These are phyloP conservation scores for Fusarium sp. DNA, from an alignment of 2,329 filamentous ascomycete species.

Conservation along the genomic window DNA sequence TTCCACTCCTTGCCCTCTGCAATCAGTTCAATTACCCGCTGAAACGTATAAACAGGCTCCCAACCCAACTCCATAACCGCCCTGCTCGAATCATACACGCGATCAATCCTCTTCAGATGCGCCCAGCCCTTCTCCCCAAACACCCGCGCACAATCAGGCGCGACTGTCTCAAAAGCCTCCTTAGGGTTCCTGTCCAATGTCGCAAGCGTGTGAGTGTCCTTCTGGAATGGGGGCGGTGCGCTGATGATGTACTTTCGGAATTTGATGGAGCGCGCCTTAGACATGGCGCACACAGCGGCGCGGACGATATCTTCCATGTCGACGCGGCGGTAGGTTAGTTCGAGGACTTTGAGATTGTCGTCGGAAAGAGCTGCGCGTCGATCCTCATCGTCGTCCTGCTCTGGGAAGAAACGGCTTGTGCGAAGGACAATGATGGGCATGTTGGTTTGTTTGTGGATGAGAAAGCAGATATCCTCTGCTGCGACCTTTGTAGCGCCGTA, in stretches of 20 bases:
- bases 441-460: constrained; percentile 53
- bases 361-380: constrained; percentile 51
- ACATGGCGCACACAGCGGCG: constrained; percentile 55
- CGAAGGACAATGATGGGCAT: constrained; percentile 58
- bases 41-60: constrained; percentile 57
- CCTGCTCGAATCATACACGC: constrained; percentile 59
- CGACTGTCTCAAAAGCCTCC: constrained; percentile 45
- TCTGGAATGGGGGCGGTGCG: constrained; percentile 55
- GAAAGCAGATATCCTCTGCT: constrained; percentile 60
- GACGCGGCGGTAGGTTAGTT: constrained; percentile 58
- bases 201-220: constrained; percentile 47
- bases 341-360: constrained; percentile 61
- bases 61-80: constrained; percentile 57
- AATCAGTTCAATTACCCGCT: constrained; percentile 50
- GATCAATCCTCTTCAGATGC: constrained; percentile 54
- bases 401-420: constrained; percentile 62
- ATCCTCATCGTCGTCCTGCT: constrained; percentile 58
- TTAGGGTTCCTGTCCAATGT: constrained; percentile 50
- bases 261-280: constrained; percentile 45
- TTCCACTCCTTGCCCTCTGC: constrained; percentile 51
- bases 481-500: constrained; percentile 62
- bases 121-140: constrained; percentile 52
- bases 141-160: constrained; percentile 46
- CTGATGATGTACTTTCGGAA: constrained; percentile 59
- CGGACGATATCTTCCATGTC: constrained; percentile 58